Conservation (phyloP, 345 rosid species). For the Populus euphratica region DNA sequence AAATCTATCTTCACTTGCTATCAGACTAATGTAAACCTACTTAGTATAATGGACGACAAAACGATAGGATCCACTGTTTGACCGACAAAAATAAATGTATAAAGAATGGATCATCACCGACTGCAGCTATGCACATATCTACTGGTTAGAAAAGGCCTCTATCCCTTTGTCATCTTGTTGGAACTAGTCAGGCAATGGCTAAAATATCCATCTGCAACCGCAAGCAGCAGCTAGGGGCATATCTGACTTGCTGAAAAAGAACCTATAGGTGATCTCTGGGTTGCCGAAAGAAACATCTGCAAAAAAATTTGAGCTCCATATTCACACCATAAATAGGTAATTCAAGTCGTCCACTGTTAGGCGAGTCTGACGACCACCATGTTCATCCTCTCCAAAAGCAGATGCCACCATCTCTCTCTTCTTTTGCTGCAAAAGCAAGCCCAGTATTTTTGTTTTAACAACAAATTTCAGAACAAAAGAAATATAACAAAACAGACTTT, state of each 20-base stretch:
- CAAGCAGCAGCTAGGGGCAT: constrained; percentile 8
- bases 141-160: neutral
- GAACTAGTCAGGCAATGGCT: neutral
- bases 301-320: neutral
- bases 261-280: constrained; percentile 26
- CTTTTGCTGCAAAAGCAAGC: constrained; percentile 55
- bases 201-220: constrained; percentile 1
- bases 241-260: constrained; percentile 10
- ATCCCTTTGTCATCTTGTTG: neutral
- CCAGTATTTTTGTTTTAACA: neutral
- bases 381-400: constrained; percentile 93
- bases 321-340: constrained; percentile 81
- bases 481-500: neutral
- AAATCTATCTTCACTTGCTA: constrained; percentile 9
- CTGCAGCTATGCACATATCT: neutral
- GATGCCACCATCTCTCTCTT: constrained; percentile 93
- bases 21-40: constrained; percentile 8
- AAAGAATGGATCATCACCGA: constrained; percentile 10
- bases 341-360: constrained; percentile 80
- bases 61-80: constrained; percentile 10
- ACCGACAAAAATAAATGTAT: neutral
- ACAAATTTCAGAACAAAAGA: neutral
- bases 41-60: neutral
- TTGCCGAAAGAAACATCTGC: constrained; percentile 21
- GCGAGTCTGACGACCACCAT: constrained; percentile 65